These are phyloP conservation scores for Botryotinia narcissicola DNA, from an alignment of 2,329 filamentous ascomycete species.

Conservation along the genomic window DNA sequence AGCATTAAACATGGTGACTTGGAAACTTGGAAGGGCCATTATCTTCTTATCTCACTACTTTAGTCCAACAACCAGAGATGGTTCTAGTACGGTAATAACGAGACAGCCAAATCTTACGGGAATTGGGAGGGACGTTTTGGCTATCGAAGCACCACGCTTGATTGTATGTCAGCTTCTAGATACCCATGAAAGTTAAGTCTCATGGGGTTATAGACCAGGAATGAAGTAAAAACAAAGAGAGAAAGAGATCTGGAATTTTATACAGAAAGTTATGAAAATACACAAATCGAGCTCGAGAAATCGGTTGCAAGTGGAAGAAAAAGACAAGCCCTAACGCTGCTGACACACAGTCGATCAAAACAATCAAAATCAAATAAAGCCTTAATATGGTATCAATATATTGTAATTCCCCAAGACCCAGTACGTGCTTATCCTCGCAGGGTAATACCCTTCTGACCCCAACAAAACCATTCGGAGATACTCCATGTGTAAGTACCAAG, in stretches of 20 bases:
- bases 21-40: not conserved
- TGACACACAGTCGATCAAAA: slow-evolving; percentile 9
- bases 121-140: not conserved
- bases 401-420: slow-evolving; percentile 3
- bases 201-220: not conserved
- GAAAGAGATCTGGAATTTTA: not conserved
- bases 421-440: slow-evolving; percentile 7
- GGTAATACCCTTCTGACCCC: slow-evolving; percentile 8
- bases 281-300: not conserved
- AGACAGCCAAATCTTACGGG: not conserved
- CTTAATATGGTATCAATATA: slow-evolving; percentile 21
- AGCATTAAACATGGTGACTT: not conserved
- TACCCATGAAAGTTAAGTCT: not conserved
- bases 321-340: slow-evolving; percentile 1
- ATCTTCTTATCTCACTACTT: slow-evolving; percentile 6
- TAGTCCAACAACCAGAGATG: not conserved
- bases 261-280: not conserved
- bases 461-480: not conserved
- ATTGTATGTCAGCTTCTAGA: slow-evolving; percentile 7
- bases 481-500: slow-evolving; percentile 5
- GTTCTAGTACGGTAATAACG: not conserved
- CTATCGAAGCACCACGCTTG: slow-evolving; percentile 18
- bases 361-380: slow-evolving; percentile 11
- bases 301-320: not conserved
- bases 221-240: not conserved